These are phyloP conservation scores for Spathaspora arborariae DNA, from an alignment of 805 yeast genomes.

Conservation along the genomic window DNA sequence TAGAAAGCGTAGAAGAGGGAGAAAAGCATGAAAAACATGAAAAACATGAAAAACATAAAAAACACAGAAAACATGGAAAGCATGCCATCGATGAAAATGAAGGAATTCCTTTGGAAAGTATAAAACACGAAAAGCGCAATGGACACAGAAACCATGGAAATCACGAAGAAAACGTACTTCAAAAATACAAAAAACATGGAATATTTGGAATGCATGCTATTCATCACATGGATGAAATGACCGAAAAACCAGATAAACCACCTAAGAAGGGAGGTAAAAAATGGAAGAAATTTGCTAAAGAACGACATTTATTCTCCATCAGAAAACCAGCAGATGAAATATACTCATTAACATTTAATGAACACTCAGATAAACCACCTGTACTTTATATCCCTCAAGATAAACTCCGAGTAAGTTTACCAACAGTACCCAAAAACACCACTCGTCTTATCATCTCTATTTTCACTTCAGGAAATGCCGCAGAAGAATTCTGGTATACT, in stretches of 20 bases:
- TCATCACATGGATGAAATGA: not conserved
- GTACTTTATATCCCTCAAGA: slow-evolving; percentile 43
- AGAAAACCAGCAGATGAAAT: slow-evolving; percentile 37
- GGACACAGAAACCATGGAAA: not conserved
- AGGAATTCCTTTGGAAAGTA: no score
- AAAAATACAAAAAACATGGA: slow-evolving; percentile 1
- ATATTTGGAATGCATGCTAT: slow-evolving; percentile 2
- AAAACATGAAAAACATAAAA: not conserved
- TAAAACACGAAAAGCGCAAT: not conserved
- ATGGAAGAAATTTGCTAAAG: not conserved
- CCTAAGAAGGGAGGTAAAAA: not conserved
- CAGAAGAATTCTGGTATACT: slow-evolving; percentile 82
- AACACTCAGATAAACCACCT: slow-evolving; percentile 33
- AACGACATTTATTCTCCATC: slow-evolving; percentile 21
- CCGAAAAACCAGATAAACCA: not conserved
- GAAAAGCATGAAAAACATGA: slow-evolving; percentile 1
- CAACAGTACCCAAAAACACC: slow-evolving; percentile 49
- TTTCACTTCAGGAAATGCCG: slow-evolving; percentile 69
- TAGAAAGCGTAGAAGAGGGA: no score
- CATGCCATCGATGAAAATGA: no score
- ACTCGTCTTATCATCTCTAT: slow-evolving; percentile 57
- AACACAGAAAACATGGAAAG: not conserved
- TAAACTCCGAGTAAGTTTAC: slow-evolving; percentile 35
- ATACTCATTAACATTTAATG: slow-evolving; percentile 29
- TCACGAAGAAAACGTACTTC: not conserved